A percentile compares a stretch with the other conserved stretches of the same genome.
Conservation (phyloP, 176 grass and related monocot species). For the Poa pratensis region DNA sequence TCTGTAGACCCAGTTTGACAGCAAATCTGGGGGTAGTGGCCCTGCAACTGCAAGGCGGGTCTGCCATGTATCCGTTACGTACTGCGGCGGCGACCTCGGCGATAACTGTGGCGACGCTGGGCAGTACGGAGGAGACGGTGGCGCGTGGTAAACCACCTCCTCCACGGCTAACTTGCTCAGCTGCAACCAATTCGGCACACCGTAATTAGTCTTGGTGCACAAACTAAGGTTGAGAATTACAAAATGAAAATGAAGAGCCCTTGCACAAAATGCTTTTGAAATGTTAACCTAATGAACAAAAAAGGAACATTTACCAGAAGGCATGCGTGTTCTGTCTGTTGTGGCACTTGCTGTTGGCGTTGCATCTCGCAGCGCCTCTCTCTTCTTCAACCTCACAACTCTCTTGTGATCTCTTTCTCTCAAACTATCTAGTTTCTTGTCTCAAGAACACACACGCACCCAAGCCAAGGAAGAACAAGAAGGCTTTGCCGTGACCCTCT, state of each 20-base stretch:
- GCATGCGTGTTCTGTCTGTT: background rate
- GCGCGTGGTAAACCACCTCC: background rate
- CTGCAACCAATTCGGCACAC: slow-evolving; percentile 8
- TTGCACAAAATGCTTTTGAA: background rate
- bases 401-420: too few species aligned
- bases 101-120: background rate
- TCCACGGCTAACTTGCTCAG: background rate
- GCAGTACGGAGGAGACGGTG: background rate
- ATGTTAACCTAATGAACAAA: too few species aligned
- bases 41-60: background rate
- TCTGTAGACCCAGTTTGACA: background rate
- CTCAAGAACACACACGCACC: too few species aligned
- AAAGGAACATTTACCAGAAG: background rate
- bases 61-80: background rate
- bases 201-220: background rate
- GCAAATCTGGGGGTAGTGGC: background rate
- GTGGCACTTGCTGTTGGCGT: too few species aligned
- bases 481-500: too few species aligned
- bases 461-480: too few species aligned
- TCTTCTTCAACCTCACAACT: too few species aligned
- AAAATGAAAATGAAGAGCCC: background rate
- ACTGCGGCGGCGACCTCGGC: background rate
- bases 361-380: too few species aligned
- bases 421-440: too few species aligned
- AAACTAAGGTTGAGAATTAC: background rate